Percentiles rank a stretch among this genome's conserved stretches.
These are phyloP conservation scores for Ceratobasidium theobromae DNA, from an alignment of 1,284 basidiomycete species.

Conservation along the genomic window DNA sequence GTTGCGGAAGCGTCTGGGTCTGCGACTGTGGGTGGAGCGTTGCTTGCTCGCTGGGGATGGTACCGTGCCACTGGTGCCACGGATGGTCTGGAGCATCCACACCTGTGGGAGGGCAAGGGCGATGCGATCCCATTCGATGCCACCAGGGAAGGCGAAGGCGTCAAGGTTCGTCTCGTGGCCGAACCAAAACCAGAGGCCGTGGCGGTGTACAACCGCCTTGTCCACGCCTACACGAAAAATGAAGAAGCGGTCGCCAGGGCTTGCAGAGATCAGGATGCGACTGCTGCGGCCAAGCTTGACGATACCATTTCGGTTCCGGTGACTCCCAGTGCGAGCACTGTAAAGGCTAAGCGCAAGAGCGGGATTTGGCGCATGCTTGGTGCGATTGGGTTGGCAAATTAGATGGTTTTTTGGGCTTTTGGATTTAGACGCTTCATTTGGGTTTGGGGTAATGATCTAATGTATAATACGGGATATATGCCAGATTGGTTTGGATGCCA, in stretches of 20 bases:
- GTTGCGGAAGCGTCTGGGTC: conserved; percentile 63
- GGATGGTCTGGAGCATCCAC: conserved; percentile 29
- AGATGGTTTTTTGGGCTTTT: not conserved
- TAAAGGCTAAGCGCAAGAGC: not conserved
- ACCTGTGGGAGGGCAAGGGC: conserved; percentile 53
- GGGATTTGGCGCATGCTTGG: not conserved
- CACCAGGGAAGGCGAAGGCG: conserved; percentile 37
- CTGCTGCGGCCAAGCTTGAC: not conserved
- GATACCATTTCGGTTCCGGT: not conserved
- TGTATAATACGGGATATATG: not conserved
- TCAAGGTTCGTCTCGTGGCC: conserved; percentile 53
- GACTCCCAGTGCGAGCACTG: not conserved
- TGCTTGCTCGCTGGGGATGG: conserved; percentile 69
- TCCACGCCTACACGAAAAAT: conserved; percentile 50
- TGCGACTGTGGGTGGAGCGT: conserved; percentile 68
- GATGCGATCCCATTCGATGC: conserved; percentile 58
- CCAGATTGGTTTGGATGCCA: not conserved
- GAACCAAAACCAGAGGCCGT: conserved; percentile 52
- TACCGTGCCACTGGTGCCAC: conserved; percentile 50
- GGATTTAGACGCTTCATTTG: not conserved
- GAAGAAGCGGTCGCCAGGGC: conserved; percentile 43
- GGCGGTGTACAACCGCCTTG: conserved; percentile 41
- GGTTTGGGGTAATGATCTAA: not conserved
- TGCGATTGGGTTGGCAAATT: not conserved
- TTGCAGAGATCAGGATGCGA: not conserved